Conservation (phyloP, 2,329 filamentous ascomycete genomes). For the Sclerotinia minor region DNA sequence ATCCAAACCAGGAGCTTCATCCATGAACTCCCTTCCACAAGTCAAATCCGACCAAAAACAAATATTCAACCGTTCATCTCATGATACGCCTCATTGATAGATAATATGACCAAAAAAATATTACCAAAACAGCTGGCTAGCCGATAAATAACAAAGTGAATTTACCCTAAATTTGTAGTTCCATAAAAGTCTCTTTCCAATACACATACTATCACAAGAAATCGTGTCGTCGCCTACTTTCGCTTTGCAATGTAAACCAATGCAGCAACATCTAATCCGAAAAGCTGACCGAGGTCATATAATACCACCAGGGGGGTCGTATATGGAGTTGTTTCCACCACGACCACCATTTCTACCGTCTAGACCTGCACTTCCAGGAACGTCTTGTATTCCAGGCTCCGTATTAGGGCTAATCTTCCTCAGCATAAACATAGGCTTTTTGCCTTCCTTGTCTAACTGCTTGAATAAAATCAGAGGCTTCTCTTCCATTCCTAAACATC, state of each 20-base stretch:
- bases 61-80: conserved; percentile 23
- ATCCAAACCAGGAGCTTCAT: conserved; percentile 23
- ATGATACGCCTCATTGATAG: conserved; percentile 20
- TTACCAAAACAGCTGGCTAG: conserved; percentile 13
- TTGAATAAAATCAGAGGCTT: conserved; percentile 96
- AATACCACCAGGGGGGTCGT: conserved; percentile 42
- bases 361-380: conserved; percentile 32
- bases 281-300: conserved; percentile 33
- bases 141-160: conserved; percentile 17
- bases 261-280: conserved; percentile 21
- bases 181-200: conserved; percentile 24
- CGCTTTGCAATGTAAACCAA: conserved; percentile 21
- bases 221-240: conserved; percentile 22
- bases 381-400: conserved; percentile 44
- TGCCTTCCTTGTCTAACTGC: conserved; percentile 91
- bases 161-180: conserved; percentile 11
- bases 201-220: conserved; percentile 23
- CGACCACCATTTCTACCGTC: conserved; percentile 31
- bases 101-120: conserved; percentile 21
- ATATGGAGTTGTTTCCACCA: conserved; percentile 30
- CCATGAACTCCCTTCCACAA: conserved; percentile 24
- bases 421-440: conserved; percentile 88
- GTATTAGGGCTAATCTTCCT: conserved; percentile 45
- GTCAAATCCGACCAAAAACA: conserved; percentile 15
- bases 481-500: conserved; percentile 87